Evolutionary conservation across 2,329 filamentous ascomycete species (phyloP).

Genomic region (Aspergillus sp.): DNA sequence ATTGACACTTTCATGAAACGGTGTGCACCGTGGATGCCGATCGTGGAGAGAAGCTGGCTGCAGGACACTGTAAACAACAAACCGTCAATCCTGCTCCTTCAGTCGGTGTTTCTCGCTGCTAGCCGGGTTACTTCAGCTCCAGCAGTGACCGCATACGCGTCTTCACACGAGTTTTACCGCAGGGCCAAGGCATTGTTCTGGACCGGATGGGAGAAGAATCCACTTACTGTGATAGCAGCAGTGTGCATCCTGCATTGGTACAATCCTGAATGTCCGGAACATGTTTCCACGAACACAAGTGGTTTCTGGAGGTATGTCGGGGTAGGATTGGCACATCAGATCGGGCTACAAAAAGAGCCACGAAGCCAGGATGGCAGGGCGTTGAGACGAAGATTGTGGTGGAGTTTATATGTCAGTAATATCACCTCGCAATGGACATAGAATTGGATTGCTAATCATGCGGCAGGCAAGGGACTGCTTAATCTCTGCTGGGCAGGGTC

Average conservation of each 20-base stretch:
- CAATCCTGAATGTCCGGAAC: constrained; percentile 40
- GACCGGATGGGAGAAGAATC: constrained; percentile 39
- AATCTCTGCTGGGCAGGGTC: constrained; percentile 49
- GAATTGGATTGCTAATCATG: not conserved
- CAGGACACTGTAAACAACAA: constrained; percentile 30
- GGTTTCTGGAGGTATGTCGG: constrained; percentile 51
- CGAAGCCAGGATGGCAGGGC: constrained; percentile 38
- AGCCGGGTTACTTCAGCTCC: constrained; percentile 46
- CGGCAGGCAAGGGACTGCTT: constrained; percentile 42
- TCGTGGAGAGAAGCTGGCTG: constrained; percentile 37
- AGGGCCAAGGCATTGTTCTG: constrained; percentile 41
- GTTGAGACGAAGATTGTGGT: not conserved
- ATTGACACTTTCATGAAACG: constrained; percentile 38
- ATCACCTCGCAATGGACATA: not conserved
- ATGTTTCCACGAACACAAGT: constrained; percentile 49
- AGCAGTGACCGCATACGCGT: constrained; percentile 32
- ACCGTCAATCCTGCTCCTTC: constrained; percentile 38
- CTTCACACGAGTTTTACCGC: constrained; percentile 37
- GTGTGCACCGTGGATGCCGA: constrained; percentile 40
- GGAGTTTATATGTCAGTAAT: not conserved
- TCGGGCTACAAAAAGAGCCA: constrained; percentile 51
- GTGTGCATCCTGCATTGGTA: constrained; percentile 41
- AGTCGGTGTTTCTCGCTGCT: constrained; percentile 49
- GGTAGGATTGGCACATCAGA: constrained; percentile 49
- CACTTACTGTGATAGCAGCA: constrained; percentile 36